A percentile compares a stretch with the other conserved stretches of the same genome.
Conservation (phyloP, 192 early-diverging fungal genomes). For the Linnemannia schmuckeri region DNA sequence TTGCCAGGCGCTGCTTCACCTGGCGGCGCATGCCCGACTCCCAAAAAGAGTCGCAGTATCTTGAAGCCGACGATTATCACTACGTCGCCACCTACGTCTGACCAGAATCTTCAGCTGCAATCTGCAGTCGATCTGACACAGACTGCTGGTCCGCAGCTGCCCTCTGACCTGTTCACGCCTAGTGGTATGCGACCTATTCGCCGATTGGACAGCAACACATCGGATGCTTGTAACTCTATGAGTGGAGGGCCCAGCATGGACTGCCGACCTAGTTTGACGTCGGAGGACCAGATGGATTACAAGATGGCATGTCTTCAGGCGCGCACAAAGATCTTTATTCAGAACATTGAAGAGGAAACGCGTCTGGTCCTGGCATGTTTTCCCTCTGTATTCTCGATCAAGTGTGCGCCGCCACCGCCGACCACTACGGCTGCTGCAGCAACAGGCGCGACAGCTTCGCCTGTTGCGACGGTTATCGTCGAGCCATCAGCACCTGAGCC, state of each 20-base stretch:
- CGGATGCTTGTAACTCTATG: constrained; percentile 1
- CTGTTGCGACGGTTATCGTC: neutral
- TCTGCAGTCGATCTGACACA: neutral
- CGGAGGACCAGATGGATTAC: constrained; percentile 17
- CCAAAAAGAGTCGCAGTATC: constrained; percentile 36
- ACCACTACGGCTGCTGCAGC: neutral
- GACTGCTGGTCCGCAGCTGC: neutral
- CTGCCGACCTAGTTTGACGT: constrained; percentile 2
- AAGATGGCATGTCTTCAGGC: constrained; percentile 32
- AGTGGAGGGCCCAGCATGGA: neutral
- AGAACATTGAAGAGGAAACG: constrained; percentile 52
- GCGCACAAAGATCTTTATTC: constrained; percentile 32
- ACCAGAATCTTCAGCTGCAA: neutral
- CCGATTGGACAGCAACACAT: constrained; percentile 12
- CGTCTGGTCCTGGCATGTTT: constrained; percentile 34
- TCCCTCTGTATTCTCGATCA: constrained; percentile 39
- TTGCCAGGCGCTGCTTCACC: neutral
- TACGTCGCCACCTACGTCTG: constrained; percentile 17
- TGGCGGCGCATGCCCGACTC: neutral
- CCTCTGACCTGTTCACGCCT: neutral
- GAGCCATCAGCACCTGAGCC: neutral
- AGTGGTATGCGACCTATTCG: constrained; percentile 1
- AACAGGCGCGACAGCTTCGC: neutral
- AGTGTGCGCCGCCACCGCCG: constrained; percentile 2
- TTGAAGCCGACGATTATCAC: constrained; percentile 45